These are phyloP conservation scores for Cymbidium sinense DNA, from an alignment of 106 monocot species.

Conservation along the genomic window DNA sequence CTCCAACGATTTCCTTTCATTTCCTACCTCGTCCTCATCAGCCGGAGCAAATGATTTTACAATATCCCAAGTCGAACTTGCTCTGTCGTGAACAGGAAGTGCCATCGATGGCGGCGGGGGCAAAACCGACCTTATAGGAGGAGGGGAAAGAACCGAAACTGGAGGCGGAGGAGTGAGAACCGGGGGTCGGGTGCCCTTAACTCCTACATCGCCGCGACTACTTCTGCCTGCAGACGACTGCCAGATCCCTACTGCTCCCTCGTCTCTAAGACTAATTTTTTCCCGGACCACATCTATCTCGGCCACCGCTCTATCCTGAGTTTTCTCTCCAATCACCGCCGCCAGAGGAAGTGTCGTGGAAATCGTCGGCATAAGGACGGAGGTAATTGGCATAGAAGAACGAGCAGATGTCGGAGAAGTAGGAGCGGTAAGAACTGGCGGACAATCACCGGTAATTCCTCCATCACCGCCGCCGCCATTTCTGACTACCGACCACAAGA, in stretches of 20 bases:
- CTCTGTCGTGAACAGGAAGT: conserved; percentile 8
- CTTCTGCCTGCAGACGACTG: background rate
- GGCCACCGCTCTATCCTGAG: background rate
- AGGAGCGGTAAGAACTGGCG: conserved; percentile 40
- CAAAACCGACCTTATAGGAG: conserved; percentile 5
- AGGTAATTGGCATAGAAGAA: background rate
- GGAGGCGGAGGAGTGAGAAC: conserved; percentile 17
- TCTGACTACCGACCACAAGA: background rate
- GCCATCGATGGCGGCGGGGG: conserved; percentile 29
- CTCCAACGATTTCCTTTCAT: background rate
- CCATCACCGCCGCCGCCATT: conserved; percentile 8
- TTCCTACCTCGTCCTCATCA: conserved; percentile 1
- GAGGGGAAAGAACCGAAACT: background rate
- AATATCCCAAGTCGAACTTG: conserved; percentile 33
- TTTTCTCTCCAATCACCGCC: background rate
- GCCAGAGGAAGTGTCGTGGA: conserved; percentile 8
- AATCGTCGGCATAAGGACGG: conserved; percentile 8
- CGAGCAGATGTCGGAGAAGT: background rate
- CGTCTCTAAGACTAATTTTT: background rate
- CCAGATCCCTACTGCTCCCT: background rate
- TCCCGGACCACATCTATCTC: background rate
- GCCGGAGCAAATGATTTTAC: conserved; percentile 23
- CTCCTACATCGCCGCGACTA: conserved; percentile 18
- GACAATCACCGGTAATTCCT: conserved; percentile 51
- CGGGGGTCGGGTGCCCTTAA: conserved; percentile 30